Conservation (phyloP, 495 filamentous ascomycete species). For the Coniosporium apollinis region DNA sequence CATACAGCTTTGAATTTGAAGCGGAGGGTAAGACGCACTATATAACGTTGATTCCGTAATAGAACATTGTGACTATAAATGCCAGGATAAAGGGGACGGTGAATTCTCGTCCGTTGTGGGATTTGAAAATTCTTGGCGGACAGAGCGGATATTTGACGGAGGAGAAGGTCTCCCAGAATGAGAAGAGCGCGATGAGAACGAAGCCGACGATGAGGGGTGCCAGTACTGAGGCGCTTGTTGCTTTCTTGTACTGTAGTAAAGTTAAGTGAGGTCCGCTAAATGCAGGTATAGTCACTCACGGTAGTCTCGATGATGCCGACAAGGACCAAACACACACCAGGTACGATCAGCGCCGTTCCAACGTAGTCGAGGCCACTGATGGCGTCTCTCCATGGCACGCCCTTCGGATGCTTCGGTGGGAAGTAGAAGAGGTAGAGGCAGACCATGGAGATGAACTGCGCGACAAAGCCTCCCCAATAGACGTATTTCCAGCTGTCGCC, state of each 20-base stretch:
- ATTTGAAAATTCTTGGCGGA: conserved; percentile 11
- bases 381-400: conserved; percentile 17
- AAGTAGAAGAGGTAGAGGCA: conserved; percentile 12
- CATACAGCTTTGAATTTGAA: too few species aligned
- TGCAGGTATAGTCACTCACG: too few species aligned
- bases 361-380: conserved; percentile 18
- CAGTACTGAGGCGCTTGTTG: conserved; percentile 15
- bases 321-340: conserved; percentile 21
- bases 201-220: conserved; percentile 24
- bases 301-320: conserved; percentile 21
- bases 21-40: too few species aligned
- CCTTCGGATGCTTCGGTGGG: conserved; percentile 19
- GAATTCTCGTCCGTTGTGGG: conserved; percentile 1
- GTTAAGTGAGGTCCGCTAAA: conserved; percentile 2
- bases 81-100: conserved; percentile 5
- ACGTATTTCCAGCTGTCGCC: conserved; percentile 12
- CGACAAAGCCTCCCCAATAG: conserved; percentile 14
- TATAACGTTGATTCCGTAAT: conserved; percentile 11
- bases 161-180: conserved; percentile 18
- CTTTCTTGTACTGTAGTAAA: conserved; percentile 9
- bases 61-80: background rate
- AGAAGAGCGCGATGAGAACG: conserved; percentile 20
- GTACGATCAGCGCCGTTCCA: conserved; percentile 15
- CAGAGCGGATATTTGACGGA: conserved; percentile 7
- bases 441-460: conserved; percentile 11